Conservation (phyloP, 805 yeast genomes). For the Torulaspora delbrueckii region DNA sequence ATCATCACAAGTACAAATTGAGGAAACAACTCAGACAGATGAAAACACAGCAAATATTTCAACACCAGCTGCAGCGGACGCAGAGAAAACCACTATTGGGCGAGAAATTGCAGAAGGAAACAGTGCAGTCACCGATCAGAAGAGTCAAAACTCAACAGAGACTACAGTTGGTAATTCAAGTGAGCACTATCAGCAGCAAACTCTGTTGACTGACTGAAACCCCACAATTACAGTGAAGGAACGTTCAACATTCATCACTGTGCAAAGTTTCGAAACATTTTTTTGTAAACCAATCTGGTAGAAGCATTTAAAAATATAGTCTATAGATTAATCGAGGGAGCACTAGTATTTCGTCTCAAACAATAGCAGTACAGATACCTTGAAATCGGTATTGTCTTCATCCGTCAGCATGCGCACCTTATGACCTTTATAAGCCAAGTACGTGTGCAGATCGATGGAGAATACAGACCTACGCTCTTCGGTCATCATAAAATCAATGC, state of each 20-base stretch:
- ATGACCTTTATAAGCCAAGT: conserved; percentile 9
- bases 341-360: background rate
- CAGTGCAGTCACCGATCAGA: background rate
- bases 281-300: too few species aligned
- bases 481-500: background rate
- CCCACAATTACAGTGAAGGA: background rate
- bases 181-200: background rate
- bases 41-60: background rate
- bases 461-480: background rate
- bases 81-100: background rate
- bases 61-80: background rate
- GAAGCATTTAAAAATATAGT: too few species aligned
- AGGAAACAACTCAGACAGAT: background rate
- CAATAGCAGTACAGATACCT: conserved; percentile 7
- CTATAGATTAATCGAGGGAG: background rate
- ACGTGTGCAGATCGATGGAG: conserved; percentile 7
- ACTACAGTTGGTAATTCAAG: background rate
- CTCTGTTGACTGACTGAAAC: background rate
- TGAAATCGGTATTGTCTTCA: background rate
- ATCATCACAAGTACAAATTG: background rate
- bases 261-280: too few species aligned
- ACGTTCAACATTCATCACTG: too few species aligned
- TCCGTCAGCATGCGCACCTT: conserved; percentile 5
- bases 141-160: background rate
- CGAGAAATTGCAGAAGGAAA: background rate